Base-by-base conservation (phyloP, 345 rosid species). In the Noccaea bulbosa region DNA sequence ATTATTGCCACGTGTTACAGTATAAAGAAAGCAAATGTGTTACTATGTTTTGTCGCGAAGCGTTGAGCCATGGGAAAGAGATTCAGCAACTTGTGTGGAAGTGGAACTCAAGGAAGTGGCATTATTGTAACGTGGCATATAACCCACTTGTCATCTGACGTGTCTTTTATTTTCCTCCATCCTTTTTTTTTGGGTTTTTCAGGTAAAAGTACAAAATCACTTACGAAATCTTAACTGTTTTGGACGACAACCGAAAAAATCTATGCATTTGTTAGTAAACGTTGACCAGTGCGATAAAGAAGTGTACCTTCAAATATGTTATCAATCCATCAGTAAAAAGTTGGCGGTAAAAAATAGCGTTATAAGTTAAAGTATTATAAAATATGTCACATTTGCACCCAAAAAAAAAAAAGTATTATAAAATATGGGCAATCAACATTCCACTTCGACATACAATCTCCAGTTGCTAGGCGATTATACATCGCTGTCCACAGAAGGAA, bases 31-130 rank as follows among this genome's bases (percentile, higher is more conserved):
- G 48, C 20, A 6, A 67, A 39, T 53, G 50, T 66, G 40, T 66
- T 14, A 5, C 1, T 12, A 50, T 14, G 1, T 50, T 66, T 52
- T 52, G 70, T 66, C 70, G 24, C 15, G 35, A 16, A n/a, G 24
- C 38, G 8, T 35, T 37, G 58, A 35, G 7, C 14, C 9, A 60
- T 7, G 3, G 7, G 14, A 10, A 6, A 9, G 24, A 27, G 27
- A 45, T 9, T 51, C 27, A 50, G 38, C 71, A 67, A 67, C 51
- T 67, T 67, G 71, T 52, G 40, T 67, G 71, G 52, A 53, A 67
- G 43, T 52, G 50, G 47, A 64, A 35, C 22, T 20, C 22, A 64
- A 38, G 17, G 12, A 53, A 55, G n/a, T 67, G 64, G 52, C 72
- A 54, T 32, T 54, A 12, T 52, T 4, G 45, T 54, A 54, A 62